These are phyloP conservation scores for Cyberlindnera galapagoensis DNA, from an alignment of 805 yeast species.

Conservation along the genomic window DNA sequence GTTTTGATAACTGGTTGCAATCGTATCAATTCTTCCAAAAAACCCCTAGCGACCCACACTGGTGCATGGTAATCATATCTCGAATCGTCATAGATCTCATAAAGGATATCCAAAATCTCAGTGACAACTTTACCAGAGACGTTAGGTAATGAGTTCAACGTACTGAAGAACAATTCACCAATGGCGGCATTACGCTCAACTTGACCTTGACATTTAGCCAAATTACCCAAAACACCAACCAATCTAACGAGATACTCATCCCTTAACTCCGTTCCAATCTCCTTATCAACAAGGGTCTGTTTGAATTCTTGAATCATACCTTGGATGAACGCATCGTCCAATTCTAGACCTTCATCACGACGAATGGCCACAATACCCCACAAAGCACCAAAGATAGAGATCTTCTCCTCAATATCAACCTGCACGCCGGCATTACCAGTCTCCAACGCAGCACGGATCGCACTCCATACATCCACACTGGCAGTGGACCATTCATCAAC, in stretches of 20 bases:
- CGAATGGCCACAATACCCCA: conserved; percentile 36
- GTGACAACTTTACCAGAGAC: conserved; percentile 37
- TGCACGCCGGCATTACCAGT: conserved; percentile 12
- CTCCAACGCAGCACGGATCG: too few species aligned
- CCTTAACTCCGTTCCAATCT: conserved; percentile 21
- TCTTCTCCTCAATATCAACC: conserved; percentile 25
- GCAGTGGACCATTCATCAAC: conserved; percentile 12
- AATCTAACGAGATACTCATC: conserved; percentile 37
- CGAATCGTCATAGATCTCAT: conserved; percentile 77
- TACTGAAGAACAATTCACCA: conserved; percentile 36
- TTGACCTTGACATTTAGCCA: conserved; percentile 42
- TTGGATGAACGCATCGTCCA: conserved; percentile 25
- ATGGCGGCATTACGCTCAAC: conserved; percentile 38
- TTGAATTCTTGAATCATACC: conserved; percentile 19
- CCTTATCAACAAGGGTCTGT: conserved; percentile 7
- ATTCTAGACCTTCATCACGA: conserved; percentile 10
- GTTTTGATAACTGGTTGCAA: conserved; percentile 43
- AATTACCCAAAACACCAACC: conserved; percentile 46
- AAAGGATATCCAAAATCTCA: conserved; percentile 60
- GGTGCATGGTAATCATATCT: conserved; percentile 58
- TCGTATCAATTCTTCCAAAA: conserved; percentile 35
- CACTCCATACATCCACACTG: conserved; percentile 8
- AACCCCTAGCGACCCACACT: conserved; percentile 52
- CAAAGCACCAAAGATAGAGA: conserved; percentile 34
- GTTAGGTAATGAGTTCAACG: conserved; percentile 23